Conservation (phyloP, 1,284 basidiomycete species). For the Wallemia mellicola region DNA sequence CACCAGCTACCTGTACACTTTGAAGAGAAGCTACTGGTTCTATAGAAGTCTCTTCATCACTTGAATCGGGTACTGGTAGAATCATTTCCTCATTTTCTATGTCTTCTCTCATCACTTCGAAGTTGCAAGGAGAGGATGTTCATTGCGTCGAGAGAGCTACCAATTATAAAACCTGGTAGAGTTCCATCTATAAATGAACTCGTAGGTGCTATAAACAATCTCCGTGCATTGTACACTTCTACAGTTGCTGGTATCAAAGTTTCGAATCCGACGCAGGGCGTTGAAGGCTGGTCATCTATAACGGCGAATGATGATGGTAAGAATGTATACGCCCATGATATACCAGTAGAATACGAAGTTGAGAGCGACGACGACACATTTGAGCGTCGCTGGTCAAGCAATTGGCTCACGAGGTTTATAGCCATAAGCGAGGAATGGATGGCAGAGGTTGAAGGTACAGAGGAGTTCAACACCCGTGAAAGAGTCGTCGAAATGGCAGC, state of each 20-base stretch:
- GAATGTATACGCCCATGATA: neutral
- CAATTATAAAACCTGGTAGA: neutral
- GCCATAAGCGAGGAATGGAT: constrained; percentile 26
- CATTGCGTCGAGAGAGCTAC: neutral
- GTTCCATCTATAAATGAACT: neutral
- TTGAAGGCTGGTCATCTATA: neutral
- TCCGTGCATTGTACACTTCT: neutral
- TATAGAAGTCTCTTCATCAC: too few species aligned
- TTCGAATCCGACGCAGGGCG: neutral
- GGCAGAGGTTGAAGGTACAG: constrained; percentile 3
- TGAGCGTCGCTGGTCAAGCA: constrained; percentile 32
- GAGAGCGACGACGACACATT: constrained; percentile 21
- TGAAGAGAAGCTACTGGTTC: too few species aligned
- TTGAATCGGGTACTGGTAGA: neutral
- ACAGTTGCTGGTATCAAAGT: neutral
- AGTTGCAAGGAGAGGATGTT: too few species aligned
- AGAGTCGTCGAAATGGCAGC: constrained; percentile 29
- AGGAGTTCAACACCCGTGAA: constrained; percentile 11
- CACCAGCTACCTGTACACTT: too few species aligned
- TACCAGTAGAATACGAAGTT: neutral
- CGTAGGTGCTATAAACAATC: neutral
- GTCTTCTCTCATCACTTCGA: neutral
- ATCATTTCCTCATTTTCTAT: neutral
- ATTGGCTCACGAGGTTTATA: constrained; percentile 36
- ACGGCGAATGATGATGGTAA: neutral